phyloP scores from a whole-genome alignment of 1,284 basidiomycete species.

The Spongiforma sp. region DNA sequence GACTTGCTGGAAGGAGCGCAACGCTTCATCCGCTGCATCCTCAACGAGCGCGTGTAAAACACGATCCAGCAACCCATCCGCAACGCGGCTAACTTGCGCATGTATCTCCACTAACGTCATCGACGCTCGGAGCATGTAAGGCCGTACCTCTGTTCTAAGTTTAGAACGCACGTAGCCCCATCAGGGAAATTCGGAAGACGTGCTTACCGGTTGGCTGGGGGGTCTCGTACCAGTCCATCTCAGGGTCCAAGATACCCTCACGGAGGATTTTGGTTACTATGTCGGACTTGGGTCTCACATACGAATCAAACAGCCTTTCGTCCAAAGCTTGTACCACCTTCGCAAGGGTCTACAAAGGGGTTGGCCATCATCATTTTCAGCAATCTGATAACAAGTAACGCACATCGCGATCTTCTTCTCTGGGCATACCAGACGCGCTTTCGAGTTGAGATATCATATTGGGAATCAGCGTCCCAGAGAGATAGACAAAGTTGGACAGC shows the following conservation, averaged over 20 bases:
- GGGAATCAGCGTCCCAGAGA: conserved; percentile 76
- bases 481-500: conserved; percentile 86
- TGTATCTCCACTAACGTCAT: conserved; percentile 92
- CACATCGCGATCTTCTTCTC: conserved; percentile 79
- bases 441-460: conserved; percentile 84
- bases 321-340: conserved; percentile 86
- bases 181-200: not conserved
- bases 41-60: conserved; percentile 86
- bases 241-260: conserved; percentile 77
- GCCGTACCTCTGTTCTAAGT: conserved; percentile 76
- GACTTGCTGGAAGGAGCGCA: conserved; percentile 86
- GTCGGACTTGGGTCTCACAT: conserved; percentile 78
- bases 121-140: conserved; percentile 92
- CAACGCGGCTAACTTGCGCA: conserved; percentile 84
- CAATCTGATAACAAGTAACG: conserved; percentile 15
- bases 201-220: conserved; percentile 83
- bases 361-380: conserved; percentile 6
- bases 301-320: conserved; percentile 86
- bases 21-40: conserved; percentile 80
- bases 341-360: conserved; percentile 62
- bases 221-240: conserved; percentile 92
- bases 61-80: conserved; percentile 81
- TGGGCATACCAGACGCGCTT: conserved; percentile 74
- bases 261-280: conserved; percentile 74
- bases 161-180: conserved; percentile 3